Percentiles rank a stretch among this genome's conserved stretches.
Conservation (phyloP, 2,329 filamentous ascomycete genomes). For the Alternaria sp. region DNA sequence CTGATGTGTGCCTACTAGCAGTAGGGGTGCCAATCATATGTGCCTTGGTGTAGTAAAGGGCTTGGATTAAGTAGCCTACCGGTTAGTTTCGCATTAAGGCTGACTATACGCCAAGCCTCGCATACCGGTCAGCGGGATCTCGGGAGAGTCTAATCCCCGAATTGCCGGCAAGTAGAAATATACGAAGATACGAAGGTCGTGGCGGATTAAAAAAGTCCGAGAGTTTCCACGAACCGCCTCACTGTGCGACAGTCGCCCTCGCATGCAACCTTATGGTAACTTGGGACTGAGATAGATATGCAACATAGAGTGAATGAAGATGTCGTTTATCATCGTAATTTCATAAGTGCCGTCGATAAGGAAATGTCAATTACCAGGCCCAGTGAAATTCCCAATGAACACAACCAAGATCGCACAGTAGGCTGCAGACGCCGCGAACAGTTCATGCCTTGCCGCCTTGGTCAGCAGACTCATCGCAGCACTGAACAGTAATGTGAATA, state of each 20-base stretch:
- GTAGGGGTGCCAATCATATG: background rate
- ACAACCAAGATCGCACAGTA: slow-evolving; percentile 51
- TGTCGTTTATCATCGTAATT: background rate
- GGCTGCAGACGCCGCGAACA: slow-evolving; percentile 49
- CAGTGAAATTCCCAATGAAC: slow-evolving; percentile 50
- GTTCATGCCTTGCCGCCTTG: slow-evolving; percentile 45
- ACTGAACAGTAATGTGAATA: slow-evolving; percentile 50
- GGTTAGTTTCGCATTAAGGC: background rate
- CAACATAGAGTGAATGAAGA: background rate
- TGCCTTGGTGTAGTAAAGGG: background rate
- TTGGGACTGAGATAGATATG: background rate
- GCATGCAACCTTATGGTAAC: background rate
- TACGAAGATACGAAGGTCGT: background rate
- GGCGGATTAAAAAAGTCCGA: background rate
- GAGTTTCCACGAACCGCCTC: background rate
- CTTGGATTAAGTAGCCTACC: background rate
- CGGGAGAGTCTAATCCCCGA: background rate
- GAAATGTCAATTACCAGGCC: slow-evolving; percentile 33
- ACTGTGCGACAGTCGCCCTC: background rate
- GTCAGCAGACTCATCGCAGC: slow-evolving; percentile 49
- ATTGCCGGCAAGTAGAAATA: background rate
- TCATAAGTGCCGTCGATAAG: background rate
- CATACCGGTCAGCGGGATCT: background rate
- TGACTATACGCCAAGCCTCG: background rate
- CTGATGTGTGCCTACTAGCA: background rate